Evolutionary conservation across 1,139 yeast genomes (phyloP).

Genomic region (Taphrina sp.): DNA sequence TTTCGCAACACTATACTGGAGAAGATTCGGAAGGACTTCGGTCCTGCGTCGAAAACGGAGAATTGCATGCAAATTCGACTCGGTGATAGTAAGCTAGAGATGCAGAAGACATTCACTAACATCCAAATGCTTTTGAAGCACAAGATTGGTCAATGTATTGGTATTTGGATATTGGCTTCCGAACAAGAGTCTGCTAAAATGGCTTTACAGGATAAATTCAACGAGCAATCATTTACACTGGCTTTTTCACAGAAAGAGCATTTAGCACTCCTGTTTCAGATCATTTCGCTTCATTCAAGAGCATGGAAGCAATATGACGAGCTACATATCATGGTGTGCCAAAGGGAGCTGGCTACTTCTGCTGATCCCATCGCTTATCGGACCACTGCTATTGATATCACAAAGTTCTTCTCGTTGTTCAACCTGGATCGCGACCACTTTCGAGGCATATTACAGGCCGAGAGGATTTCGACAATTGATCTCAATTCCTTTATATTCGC

Average conservation of each 20-base stretch:
- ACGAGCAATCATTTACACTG: background rate
- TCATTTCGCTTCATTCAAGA: background rate
- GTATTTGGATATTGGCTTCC: background rate
- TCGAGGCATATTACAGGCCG: background rate
- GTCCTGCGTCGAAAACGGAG: conserved; percentile 44
- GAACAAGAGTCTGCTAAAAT: background rate
- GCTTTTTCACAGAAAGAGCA: background rate
- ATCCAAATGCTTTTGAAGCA: conserved; percentile 55
- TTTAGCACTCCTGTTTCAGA: background rate
- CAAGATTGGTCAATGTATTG: background rate
- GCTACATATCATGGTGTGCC: no score
- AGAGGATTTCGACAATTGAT: background rate
- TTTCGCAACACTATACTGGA: conserved; percentile 61
- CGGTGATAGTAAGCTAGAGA: conserved; percentile 46
- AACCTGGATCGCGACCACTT: no score
- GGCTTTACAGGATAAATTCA: background rate
- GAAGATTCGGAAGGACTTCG: conserved; percentile 67
- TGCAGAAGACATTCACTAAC: conserved; percentile 41
- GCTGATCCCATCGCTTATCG: background rate
- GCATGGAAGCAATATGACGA: background rate
- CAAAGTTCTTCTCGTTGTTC: background rate
- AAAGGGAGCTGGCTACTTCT: background rate
- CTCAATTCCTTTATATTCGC: background rate
- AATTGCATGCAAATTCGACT: conserved; percentile 44
- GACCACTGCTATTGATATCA: background rate